Percentiles rank a stretch among this genome's conserved stretches.
Evolutionary conservation across 2,329 filamentous ascomycete genomes (phyloP).

Genomic region (Epichloe baconii): DNA sequence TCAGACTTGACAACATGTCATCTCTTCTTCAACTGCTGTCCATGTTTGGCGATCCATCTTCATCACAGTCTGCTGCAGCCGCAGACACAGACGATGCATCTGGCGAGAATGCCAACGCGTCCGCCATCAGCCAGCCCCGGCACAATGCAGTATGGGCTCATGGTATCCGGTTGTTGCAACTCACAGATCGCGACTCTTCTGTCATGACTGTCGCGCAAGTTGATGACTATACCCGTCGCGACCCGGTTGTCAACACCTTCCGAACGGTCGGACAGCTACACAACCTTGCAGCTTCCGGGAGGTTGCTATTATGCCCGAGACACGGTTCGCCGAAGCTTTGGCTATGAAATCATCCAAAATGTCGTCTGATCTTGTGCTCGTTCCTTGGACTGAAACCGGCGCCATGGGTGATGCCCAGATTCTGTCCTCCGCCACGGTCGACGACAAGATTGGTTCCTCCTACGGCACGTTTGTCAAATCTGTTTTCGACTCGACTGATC

Average conservation of each 20-base stretch:
- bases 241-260: slow-evolving; percentile 87
- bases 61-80: slow-evolving; percentile 5
- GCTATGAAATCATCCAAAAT: slow-evolving; percentile 57
- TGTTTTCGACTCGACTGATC: slow-evolving; percentile 50
- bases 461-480: slow-evolving; percentile 65
- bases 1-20: slow-evolving; percentile 74
- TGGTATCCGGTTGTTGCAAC: slow-evolving; percentile 71
- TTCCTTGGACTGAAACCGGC: slow-evolving; percentile 84
- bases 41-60: slow-evolving; percentile 46
- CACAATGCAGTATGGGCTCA: slow-evolving; percentile 50
- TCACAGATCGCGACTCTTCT: slow-evolving; percentile 85
- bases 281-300: slow-evolving; percentile 54
- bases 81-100: slow-evolving; percentile 2
- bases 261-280: slow-evolving; percentile 75
- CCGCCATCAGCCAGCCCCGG: background rate
- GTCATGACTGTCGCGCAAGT: slow-evolving; percentile 88
- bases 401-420: slow-evolving; percentile 48
- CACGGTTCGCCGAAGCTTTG: slow-evolving; percentile 67
- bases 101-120: slow-evolving; percentile 8
- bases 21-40: slow-evolving; percentile 73
- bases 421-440: slow-evolving; percentile 15
- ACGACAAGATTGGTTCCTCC: slow-evolving; percentile 26
- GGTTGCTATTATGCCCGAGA: slow-evolving; percentile 65
- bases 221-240: slow-evolving; percentile 57
- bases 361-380: slow-evolving; percentile 58